Conservation (phyloP, 305 asterid species). For the Fraxinus angustifolia region DNA sequence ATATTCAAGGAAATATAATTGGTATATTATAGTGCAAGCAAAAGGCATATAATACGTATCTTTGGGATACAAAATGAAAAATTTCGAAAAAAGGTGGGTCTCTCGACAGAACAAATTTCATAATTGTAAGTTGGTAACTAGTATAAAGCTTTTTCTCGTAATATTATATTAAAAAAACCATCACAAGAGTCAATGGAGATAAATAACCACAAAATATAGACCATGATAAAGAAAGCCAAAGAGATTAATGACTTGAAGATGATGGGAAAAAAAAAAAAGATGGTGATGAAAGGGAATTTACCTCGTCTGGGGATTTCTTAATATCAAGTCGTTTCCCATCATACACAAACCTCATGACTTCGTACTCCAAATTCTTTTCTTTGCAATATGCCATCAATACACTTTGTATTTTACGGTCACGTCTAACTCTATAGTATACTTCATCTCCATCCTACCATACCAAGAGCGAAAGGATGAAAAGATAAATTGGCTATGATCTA, state of each 20-base stretch:
- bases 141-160: background rate
- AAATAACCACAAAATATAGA: background rate
- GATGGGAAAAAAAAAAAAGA: background rate
- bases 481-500: background rate
- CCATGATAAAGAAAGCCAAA: background rate
- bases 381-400: background rate
- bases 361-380: background rate
- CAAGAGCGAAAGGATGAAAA: background rate
- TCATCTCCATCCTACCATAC: background rate
- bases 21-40: background rate
- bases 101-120: background rate
- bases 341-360: background rate
- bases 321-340: background rate
- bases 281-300: slow-evolving; percentile 1
- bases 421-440: background rate
- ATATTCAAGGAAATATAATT: background rate
- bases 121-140: background rate
- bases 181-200: background rate
- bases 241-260: background rate
- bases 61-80: background rate
- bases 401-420: background rate
- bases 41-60: background rate
- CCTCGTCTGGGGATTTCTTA: background rate
- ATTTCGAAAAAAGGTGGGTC: background rate
- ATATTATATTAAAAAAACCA: no score